A percentile compares a stretch with the other conserved stretches of the same genome.
Evolutionary conservation across 306 rosid species (phyloP).

Genomic region (Pterocarpus macrocarpus): DNA sequence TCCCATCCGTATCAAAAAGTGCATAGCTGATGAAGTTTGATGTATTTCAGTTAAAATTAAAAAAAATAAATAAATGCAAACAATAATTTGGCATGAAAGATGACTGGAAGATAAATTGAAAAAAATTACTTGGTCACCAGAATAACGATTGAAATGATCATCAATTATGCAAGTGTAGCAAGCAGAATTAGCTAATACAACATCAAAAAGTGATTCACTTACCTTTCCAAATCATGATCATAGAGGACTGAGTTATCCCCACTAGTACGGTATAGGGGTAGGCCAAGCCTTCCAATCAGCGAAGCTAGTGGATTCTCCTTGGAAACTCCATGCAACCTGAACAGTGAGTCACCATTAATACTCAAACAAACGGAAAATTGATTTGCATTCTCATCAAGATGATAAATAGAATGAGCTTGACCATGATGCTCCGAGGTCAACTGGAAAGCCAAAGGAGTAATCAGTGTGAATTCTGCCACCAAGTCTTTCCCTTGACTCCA

Average conservation of each 20-base stretch:
- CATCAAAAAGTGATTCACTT: constrained; percentile 23
- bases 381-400: constrained; percentile 15
- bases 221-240: constrained; percentile 99
- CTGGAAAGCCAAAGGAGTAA: constrained; percentile 95
- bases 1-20: constrained; percentile 95
- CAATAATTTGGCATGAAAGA: background rate
- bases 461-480: constrained; percentile 95
- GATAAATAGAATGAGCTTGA: constrained; percentile 41
- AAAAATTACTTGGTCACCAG: background rate
- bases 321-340: constrained; percentile 98
- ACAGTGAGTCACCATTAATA: constrained; percentile 21
- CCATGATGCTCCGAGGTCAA: constrained; percentile 99
- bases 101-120: background rate
- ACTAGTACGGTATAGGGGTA: constrained; percentile 96
- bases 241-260: constrained; percentile 97
- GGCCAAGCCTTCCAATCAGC: constrained; percentile 86
- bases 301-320: constrained; percentile 97
- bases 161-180: constrained; percentile 18
- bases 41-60: background rate
- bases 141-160: constrained; percentile 8
- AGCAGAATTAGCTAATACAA: background rate
- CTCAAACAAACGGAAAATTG: background rate
- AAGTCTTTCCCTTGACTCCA: constrained; percentile 89
- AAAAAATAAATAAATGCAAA: constrained; percentile 3
- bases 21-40: constrained; percentile 75